These are phyloP conservation scores for Salix caprea DNA, from an alignment of 345 rosid species.

Conservation along the genomic window DNA sequence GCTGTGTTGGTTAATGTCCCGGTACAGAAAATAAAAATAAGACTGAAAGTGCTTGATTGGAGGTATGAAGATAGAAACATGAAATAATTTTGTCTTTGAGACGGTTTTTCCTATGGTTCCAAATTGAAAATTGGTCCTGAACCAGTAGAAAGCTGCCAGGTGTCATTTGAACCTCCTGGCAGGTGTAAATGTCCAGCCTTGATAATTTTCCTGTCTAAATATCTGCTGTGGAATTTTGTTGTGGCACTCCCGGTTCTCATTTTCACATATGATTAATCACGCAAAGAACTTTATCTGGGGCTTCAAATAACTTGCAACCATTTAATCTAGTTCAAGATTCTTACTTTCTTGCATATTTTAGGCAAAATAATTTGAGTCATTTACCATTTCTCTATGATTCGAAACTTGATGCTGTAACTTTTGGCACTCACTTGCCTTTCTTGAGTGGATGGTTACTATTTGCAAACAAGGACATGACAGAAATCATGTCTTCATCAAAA, in stretches of 20 bases:
- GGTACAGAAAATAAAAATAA: too few relatives aligned
- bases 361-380: neutral
- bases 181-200: neutral
- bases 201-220: neutral
- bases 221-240: neutral
- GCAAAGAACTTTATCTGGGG: neutral
- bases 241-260: neutral
- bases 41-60: too few relatives aligned
- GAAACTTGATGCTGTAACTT: neutral
- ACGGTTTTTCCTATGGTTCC: neutral
- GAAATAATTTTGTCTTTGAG: too few relatives aligned
- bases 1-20: neutral
- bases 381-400: neutral
- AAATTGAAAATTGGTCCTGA: neutral
- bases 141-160: neutral
- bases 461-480: too few relatives aligned
- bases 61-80: too few relatives aligned
- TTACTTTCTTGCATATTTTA: neutral
- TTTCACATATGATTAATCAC: neutral
- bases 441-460: too few relatives aligned
- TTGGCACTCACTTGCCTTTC: neutral
- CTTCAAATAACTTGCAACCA: neutral
- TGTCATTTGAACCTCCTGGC: too few relatives aligned
- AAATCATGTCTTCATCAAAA: too few relatives aligned
- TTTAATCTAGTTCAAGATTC: neutral